Conservation (phyloP, 2,329 filamentous ascomycete genomes). For the Alternaria brassicae region DNA sequence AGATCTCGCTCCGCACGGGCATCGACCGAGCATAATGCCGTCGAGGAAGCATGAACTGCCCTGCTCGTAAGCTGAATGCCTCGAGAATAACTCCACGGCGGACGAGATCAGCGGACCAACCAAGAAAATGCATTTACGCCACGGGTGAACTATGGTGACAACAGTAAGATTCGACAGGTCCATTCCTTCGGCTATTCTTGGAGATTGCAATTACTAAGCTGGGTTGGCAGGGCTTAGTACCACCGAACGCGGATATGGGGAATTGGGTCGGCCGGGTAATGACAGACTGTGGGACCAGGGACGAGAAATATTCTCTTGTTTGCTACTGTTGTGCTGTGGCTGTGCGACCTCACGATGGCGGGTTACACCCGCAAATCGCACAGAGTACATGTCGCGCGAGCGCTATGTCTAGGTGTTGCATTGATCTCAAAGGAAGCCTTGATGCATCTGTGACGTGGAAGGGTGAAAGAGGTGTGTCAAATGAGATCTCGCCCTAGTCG, state of each 20-base stretch:
- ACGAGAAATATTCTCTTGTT: not conserved
- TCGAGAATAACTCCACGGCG: not conserved
- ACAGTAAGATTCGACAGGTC: conserved; percentile 14
- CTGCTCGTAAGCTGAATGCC: conserved; percentile 4
- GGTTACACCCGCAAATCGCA: not conserved
- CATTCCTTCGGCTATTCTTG: conserved; percentile 9
- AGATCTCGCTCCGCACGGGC: conserved; percentile 9
- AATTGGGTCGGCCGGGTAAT: conserved; percentile 2
- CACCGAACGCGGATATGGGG: conserved; percentile 7
- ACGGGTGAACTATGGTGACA: conserved; percentile 4
- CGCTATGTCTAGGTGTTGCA: not conserved
- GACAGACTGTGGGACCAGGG: conserved; percentile 1
- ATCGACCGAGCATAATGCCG: conserved; percentile 5
- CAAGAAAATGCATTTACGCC: conserved; percentile 4
- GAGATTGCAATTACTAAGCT: conserved; percentile 17
- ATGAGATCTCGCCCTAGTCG: conserved; percentile 12
- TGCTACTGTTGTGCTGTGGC: not conserved
- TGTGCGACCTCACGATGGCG: conserved; percentile 1
- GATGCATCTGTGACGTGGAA: not conserved
- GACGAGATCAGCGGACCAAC: conserved; percentile 13
- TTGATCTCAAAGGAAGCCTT: not conserved
- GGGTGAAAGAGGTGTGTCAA: conserved; percentile 8
- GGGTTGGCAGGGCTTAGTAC: conserved; percentile 8
- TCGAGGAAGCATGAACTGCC: conserved; percentile 5
- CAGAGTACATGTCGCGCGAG: not conserved